Evolutionary conservation across 768 basidiomycete species (phyloP).

Genomic region (Gymnopilus junonius): DNA sequence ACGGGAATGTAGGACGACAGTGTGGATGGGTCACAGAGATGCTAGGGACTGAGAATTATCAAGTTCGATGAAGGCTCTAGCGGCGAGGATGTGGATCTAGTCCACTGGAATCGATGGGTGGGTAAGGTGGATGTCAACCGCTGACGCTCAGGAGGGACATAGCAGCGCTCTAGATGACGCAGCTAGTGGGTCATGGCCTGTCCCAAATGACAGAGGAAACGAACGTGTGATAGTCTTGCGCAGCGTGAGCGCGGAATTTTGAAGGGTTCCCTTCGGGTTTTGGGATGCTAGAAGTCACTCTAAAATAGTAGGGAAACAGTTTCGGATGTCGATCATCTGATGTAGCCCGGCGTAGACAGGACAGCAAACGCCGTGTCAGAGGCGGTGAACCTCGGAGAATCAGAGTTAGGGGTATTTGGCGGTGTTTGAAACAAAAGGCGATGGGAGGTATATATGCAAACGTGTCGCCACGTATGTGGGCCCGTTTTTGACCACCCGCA

Average conservation of each 20-base stretch:
- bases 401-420: conserved; percentile 7
- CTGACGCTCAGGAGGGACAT: neutral
- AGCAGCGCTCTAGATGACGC: neutral
- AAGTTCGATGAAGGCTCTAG: no score
- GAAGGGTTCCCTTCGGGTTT: neutral
- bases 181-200: neutral
- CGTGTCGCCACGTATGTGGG: conserved; percentile 18
- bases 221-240: neutral
- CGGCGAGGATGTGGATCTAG: no score
- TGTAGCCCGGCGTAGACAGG: neutral
- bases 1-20: neutral
- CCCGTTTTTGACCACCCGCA: conserved; percentile 18
- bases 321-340: neutral
- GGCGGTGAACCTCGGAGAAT: conserved; percentile 1
- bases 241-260: neutral
- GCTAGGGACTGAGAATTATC: neutral
- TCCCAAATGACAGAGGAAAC: neutral
- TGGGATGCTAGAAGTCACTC: neutral
- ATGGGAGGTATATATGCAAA: conserved; percentile 12
- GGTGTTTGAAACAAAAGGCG: conserved; percentile 7
- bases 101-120: no score
- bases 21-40: neutral
- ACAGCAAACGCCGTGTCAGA: neutral
- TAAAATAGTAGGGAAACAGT: neutral
- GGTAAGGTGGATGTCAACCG: neutral